phyloP scores from a whole-genome alignment of 192 early-diverging fungal species.

The Umbelopsis isabellina region DNA sequence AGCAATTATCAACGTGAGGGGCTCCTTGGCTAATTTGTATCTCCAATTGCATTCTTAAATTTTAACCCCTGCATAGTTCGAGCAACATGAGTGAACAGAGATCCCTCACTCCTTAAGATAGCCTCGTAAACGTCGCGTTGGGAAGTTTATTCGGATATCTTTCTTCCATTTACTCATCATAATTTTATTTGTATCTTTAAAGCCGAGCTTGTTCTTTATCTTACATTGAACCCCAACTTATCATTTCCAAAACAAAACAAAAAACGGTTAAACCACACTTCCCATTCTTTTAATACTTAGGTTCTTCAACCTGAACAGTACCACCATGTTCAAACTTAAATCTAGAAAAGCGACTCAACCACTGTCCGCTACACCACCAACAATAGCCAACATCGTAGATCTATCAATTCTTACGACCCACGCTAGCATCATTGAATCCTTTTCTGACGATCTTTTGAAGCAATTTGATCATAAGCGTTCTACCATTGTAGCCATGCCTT shows the following conservation, averaged over 20 bases:
- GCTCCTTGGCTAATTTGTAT: constrained; percentile 5
- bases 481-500: background rate
- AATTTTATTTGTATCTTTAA: background rate
- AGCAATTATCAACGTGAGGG: background rate
- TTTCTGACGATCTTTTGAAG: constrained; percentile 3
- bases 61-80: constrained; percentile 17
- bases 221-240: too few species aligned
- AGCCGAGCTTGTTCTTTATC: background rate
- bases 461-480: background rate
- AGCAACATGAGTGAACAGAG: background rate
- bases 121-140: background rate
- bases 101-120: constrained; percentile 14
- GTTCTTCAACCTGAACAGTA: background rate
- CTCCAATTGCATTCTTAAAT: constrained; percentile 9
- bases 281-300: too few species aligned
- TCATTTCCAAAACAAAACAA: too few species aligned
- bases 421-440: background rate
- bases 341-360: background rate
- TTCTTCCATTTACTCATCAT: constrained; percentile 8
- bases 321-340: constrained; percentile 17
- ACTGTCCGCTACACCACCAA: background rate
- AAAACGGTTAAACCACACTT: too few species aligned
- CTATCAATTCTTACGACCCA: background rate
- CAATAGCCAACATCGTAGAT: background rate
- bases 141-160: background rate